These are phyloP conservation scores for Lentinula raphanica DNA, from an alignment of 768 basidiomycete genomes.

Conservation along the genomic window DNA sequence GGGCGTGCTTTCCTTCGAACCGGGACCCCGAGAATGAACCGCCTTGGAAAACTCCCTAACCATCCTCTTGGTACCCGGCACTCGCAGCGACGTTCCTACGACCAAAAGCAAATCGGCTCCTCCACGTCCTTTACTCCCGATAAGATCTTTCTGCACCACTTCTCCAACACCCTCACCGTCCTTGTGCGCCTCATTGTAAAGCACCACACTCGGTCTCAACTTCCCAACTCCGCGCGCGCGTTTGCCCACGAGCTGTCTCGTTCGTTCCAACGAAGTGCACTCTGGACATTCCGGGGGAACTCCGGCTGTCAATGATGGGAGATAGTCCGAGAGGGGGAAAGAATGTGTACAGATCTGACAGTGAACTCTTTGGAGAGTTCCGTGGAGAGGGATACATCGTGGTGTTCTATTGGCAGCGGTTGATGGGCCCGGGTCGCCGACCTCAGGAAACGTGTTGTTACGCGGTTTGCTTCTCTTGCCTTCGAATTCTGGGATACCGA, in stretches of 20 bases:
- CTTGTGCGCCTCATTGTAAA: conserved; percentile 87
- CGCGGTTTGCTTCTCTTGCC: conserved; percentile 50
- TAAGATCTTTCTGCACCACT: conserved; percentile 73
- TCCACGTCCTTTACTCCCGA: conserved; percentile 64
- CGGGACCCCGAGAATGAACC: conserved; percentile 46
- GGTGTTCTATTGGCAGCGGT: conserved; percentile 45
- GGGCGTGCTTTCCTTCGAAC: conserved; percentile 20
- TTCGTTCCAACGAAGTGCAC: conserved; percentile 63
- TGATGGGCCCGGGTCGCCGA: conserved; percentile 11
- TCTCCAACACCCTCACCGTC: conserved; percentile 86
- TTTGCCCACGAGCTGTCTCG: conserved; percentile 70
- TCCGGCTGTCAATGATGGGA: conserved; percentile 56
- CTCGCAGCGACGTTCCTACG: conserved; percentile 83
- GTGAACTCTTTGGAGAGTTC: conserved; percentile 72
- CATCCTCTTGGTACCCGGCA: conserved; percentile 89
- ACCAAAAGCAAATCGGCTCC: conserved; percentile 84
- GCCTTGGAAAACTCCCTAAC: conserved; percentile 85
- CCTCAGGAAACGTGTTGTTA: conserved; percentile 1
- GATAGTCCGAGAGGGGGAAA: conserved; percentile 57
- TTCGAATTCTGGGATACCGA: conserved; percentile 74
- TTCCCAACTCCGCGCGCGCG: conserved; percentile 75
- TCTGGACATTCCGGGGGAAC: conserved; percentile 73
- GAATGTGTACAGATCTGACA: conserved; percentile 79
- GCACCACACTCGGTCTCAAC: conserved; percentile 80
- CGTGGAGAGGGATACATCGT: conserved; percentile 86